Base-by-base conservation (phyloP, 495 filamentous ascomycete species). In the Talaromyces borbonicus region DNA sequence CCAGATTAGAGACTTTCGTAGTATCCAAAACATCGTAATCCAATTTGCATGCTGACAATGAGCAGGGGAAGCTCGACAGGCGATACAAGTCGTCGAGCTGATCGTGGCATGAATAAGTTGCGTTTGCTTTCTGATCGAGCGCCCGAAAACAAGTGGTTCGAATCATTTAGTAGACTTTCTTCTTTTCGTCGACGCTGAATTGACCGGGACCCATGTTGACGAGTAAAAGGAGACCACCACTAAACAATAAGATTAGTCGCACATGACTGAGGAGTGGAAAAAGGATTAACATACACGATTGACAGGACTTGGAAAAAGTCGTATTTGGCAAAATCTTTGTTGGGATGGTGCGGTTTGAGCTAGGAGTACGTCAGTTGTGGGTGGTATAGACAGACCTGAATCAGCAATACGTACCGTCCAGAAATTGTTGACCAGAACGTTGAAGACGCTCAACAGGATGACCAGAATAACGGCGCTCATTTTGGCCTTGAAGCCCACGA, bases 251-350 rank as follows among this genome's bases (percentile, higher is more conserved):
- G n/a, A 12, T 60, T 63, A 62, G 60, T 27, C 32, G 0, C 39
- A 24, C 14, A n/a, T 27, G 5, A 20, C 1, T 35, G 12, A 50
- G 16, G 4, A 22, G 12, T 9, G 7, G 8, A 45, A n/a, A 37
- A 6, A 16, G 20, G n/a, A n/a, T n/a, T n/a, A 20, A 72, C 81
- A 63, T 81, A 85, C 81, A 98, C 92, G 65, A 98, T 98, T 32
- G 92, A 98, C 43, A 98, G 72, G 59, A 97, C 95, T 73, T 98
- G 92, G 81, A 98, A 98, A 72, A 98, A 98, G 64, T 97, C 92
- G 75, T 98, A 98, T 70, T 98, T 98, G 74, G 93, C 93, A 57
- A 98, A 98, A 61, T 98, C 92, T 75, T 95, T 95, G 72, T 98
- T 89, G 38, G 93, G 92, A 72, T 98, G 92, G 72, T 94, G 87